Conservation (phyloP, 805 yeast genomes). For the Hyphopichia homilentoma region DNA sequence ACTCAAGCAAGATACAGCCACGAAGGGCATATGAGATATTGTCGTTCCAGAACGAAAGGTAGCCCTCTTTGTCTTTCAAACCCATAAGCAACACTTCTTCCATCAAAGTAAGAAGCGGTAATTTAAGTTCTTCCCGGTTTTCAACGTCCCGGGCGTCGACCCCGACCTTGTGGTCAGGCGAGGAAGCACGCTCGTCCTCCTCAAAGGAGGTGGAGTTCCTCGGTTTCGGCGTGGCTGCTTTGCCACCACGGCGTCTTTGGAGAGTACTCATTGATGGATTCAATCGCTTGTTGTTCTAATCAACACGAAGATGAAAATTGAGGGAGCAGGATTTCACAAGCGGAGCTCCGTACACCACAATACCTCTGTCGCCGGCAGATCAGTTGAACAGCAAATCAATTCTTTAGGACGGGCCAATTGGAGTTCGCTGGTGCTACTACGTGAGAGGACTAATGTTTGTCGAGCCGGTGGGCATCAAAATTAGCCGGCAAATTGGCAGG, state of each 20-base stretch:
- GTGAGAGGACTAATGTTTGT: too few relatives aligned
- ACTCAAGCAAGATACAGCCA: conserved; percentile 88
- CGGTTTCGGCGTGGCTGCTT: conserved; percentile 15
- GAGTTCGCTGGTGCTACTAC: too few relatives aligned
- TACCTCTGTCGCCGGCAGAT: too few relatives aligned
- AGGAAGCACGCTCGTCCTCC: conserved; percentile 14
- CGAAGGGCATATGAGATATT: conserved; percentile 93
- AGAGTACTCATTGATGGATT: too few relatives aligned
- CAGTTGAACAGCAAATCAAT: too few relatives aligned
- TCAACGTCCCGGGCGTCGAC: conserved; percentile 72
- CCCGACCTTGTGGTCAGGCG: conserved; percentile 61
- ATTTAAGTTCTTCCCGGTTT: conserved; percentile 34
- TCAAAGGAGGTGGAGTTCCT: conserved; percentile 20
- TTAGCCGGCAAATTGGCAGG: too few relatives aligned
- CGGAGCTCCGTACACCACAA: too few relatives aligned
- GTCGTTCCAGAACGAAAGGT: conserved; percentile 96
- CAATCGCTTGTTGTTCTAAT: too few relatives aligned
- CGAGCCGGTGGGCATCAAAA: too few relatives aligned
- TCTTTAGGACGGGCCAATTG: too few relatives aligned
- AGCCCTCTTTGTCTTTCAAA: conserved; percentile 92
- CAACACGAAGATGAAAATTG: conserved; percentile 43
- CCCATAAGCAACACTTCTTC: conserved; percentile 95
- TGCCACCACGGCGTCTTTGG: conserved; percentile 73
- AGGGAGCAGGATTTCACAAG: too few relatives aligned
- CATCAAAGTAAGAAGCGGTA: conserved; percentile 86